phyloP scores from a whole-genome alignment of 371 early-diverging fungal species.

The Saksenaea oblongispora region DNA sequence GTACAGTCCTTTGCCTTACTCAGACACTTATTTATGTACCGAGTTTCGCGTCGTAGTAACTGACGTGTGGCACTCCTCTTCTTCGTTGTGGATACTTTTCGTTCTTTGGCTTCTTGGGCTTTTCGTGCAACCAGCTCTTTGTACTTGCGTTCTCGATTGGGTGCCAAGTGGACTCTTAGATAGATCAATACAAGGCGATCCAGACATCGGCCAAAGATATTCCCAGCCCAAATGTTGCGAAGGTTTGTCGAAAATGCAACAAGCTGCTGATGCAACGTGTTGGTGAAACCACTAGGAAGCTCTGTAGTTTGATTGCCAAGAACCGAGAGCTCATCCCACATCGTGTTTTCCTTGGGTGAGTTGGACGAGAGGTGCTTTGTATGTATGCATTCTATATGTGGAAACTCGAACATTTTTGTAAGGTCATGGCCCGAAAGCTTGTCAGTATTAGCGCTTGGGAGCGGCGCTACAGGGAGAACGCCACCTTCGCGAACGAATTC shows the following conservation, averaged over 20 bases:
- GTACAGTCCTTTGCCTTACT: not conserved
- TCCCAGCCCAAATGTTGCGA: not conserved
- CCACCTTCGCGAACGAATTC: not conserved
- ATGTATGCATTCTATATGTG: not conserved
- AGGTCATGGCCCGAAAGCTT: not conserved
- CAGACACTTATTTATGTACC: not conserved
- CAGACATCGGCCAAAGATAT: not conserved
- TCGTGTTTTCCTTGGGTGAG: not conserved
- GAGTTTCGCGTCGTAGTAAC: not conserved
- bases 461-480: not conserved
- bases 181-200: not conserved
- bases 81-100: not conserved
- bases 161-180: not conserved
- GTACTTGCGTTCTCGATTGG: not conserved
- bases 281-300: conserved; percentile 20
- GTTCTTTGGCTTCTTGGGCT: not conserved
- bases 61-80: not conserved
- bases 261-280: not conserved
- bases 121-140: not conserved
- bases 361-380: too few relatives aligned
- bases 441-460: not conserved
- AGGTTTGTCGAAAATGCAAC: not conserved
- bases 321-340: not conserved
- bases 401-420: not conserved
- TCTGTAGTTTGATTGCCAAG: conserved; percentile 20